Evolutionary conservation across 2,329 filamentous ascomycete genomes (phyloP).

Genomic region (Teratosphaeria nubilosa): DNA sequence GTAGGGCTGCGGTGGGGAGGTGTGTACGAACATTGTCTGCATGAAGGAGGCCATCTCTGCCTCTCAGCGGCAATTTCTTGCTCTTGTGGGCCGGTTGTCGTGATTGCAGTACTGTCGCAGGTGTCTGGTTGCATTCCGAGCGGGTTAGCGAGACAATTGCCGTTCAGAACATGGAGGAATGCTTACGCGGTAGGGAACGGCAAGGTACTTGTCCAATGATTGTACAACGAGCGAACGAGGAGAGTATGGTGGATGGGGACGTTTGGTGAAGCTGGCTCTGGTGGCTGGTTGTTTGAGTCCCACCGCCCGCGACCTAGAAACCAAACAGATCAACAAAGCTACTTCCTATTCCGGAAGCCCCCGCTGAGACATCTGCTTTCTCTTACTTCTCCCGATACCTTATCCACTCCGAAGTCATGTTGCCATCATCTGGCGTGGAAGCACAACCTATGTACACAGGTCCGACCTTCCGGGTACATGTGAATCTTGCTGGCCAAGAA

Average conservation of each 20-base stretch:
- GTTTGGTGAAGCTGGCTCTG: background rate
- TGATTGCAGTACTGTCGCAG: background rate
- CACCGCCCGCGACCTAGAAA: background rate
- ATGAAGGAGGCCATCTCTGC: slow-evolving; percentile 62
- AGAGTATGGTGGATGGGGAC: background rate
- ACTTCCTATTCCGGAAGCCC: background rate
- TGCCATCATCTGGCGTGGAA: background rate
- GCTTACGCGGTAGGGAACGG: background rate
- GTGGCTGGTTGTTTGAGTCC: background rate
- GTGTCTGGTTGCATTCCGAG: background rate
- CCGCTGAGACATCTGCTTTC: background rate
- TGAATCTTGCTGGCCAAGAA: background rate
- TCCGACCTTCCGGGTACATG: background rate
- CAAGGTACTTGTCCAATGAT: background rate
- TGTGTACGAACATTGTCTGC: slow-evolving; percentile 63
- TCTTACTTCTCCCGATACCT: background rate
- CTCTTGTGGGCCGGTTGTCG: background rate
- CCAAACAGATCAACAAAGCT: background rate
- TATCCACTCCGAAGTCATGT: background rate
- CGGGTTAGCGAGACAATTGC: background rate
- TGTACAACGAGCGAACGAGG: background rate
- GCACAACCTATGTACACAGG: background rate
- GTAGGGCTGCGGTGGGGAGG: slow-evolving; percentile 27
- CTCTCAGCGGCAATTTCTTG: background rate
- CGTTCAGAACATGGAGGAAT: background rate